Evolutionary conservation across 1,139 yeast species (phyloP).

Genomic region (Casaregolazyma suthepensis): DNA sequence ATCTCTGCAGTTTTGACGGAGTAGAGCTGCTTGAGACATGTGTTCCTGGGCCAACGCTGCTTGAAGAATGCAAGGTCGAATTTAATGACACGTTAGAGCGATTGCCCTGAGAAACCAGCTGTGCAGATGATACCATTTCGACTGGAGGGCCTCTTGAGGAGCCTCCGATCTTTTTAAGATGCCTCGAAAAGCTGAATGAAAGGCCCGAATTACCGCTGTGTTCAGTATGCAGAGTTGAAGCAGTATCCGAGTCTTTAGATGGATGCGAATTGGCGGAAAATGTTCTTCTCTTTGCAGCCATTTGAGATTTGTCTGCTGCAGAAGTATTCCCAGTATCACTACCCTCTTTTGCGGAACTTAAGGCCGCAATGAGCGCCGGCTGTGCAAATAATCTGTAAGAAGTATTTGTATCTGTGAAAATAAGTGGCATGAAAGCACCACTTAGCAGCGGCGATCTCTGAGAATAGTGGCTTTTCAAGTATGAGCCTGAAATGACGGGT

Average conservation of each 20-base stretch:
- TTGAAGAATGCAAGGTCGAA: constrained; percentile 1
- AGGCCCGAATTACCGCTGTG: neutral
- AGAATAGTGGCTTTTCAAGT: constrained; percentile 36
- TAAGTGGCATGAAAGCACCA: constrained; percentile 55
- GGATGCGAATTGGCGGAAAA: neutral
- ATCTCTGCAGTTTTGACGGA: constrained; percentile 24
- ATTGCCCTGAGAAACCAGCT: neutral
- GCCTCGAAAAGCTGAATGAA: neutral
- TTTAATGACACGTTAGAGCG: constrained; percentile 7
- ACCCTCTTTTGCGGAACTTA: constrained; percentile 2
- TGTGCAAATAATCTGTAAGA: constrained; percentile 51
- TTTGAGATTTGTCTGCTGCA: neutral
- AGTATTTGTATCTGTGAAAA: constrained; percentile 52
- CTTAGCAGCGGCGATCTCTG: constrained; percentile 45
- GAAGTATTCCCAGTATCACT: neutral
- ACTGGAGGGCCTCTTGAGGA: neutral
- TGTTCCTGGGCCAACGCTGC: constrained; percentile 7
- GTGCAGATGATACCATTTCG: neutral
- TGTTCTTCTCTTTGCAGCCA: neutral
- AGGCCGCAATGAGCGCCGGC: constrained; percentile 37
- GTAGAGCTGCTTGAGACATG: neutral
- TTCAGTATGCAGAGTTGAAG: neutral
- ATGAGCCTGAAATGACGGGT: constrained; percentile 40
- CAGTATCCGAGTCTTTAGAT: neutral
- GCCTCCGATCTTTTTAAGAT: neutral